Conservation (phyloP, 345 rosid genomes). For the Rhodomyrtus tomentosa region DNA sequence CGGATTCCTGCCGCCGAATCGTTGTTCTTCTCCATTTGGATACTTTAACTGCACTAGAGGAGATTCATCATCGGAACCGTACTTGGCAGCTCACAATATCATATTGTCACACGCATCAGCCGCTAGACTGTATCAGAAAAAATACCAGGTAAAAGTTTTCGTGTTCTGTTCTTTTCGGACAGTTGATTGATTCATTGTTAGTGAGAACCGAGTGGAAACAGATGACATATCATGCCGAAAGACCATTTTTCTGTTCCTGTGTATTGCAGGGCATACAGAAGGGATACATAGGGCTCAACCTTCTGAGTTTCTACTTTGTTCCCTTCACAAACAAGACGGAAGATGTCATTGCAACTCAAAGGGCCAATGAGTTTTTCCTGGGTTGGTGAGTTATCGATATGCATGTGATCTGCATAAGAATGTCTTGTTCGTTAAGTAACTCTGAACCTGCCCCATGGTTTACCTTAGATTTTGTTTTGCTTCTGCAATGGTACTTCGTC, state of each 20-base stretch:
- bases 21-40: constrained; percentile 26
- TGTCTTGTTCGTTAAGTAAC: neutral
- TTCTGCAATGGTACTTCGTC: neutral
- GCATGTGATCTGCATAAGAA: neutral
- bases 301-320: constrained; percentile 5
- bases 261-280: constrained; percentile 18
- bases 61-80: constrained; percentile 57
- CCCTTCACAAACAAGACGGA: constrained; percentile 11
- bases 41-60: constrained; percentile 20
- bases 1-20: constrained; percentile 14
- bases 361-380: constrained; percentile 24
- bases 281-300: constrained; percentile 18
- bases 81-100: constrained; percentile 45
- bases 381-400: constrained; percentile 23
- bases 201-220: neutral
- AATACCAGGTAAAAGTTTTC: constrained; percentile 33
- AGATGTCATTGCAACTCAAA: constrained; percentile 21
- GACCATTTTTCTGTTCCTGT: neutral
- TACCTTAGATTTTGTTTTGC: neutral
- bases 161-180: neutral
- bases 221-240: neutral
- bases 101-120: constrained; percentile 62
- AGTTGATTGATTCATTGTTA: neutral
- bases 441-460: neutral
- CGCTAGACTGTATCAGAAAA: constrained; percentile 39